Evolutionary conservation across 805 yeast genomes (phyloP).

Genomic region (Myxozyma nipponensis): DNA sequence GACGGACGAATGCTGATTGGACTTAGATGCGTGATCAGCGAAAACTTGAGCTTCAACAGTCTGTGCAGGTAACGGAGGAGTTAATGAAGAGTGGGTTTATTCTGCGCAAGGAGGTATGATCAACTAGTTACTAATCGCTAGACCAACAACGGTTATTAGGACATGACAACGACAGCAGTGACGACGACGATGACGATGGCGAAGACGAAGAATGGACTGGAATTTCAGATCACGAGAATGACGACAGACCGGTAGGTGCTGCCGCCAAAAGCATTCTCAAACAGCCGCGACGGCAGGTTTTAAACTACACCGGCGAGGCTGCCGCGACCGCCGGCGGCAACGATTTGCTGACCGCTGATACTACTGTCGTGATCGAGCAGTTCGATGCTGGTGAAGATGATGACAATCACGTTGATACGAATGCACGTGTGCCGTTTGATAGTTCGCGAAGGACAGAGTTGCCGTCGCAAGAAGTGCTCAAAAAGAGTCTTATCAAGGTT

Average conservation of each 20-base stretch:
- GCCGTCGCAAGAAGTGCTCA: constrained; percentile 1
- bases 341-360: constrained; percentile 47
- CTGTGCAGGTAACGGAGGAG: constrained; percentile 53
- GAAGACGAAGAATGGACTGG: constrained; percentile 23
- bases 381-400: constrained; percentile 10
- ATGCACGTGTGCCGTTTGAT: background rate
- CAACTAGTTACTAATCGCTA: too few species aligned
- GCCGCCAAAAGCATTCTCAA: too few species aligned
- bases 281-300: constrained; percentile 1
- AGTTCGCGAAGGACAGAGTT: background rate
- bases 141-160: background rate
- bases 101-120: background rate
- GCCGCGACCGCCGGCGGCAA: constrained; percentile 48
- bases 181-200: background rate
- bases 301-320: background rate
- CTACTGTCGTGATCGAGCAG: constrained; percentile 61
- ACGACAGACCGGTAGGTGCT: too few species aligned
- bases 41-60: constrained; percentile 59
- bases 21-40: constrained; percentile 64
- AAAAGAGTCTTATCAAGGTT: constrained; percentile 49
- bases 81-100: constrained; percentile 28
- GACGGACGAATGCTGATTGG: background rate
- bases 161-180: background rate
- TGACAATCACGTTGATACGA: constrained; percentile 39
- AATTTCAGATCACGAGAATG: constrained; percentile 4